Evolutionary conservation across 345 rosid species (phyloP).

Genomic region (Geranium rotundifolium): DNA sequence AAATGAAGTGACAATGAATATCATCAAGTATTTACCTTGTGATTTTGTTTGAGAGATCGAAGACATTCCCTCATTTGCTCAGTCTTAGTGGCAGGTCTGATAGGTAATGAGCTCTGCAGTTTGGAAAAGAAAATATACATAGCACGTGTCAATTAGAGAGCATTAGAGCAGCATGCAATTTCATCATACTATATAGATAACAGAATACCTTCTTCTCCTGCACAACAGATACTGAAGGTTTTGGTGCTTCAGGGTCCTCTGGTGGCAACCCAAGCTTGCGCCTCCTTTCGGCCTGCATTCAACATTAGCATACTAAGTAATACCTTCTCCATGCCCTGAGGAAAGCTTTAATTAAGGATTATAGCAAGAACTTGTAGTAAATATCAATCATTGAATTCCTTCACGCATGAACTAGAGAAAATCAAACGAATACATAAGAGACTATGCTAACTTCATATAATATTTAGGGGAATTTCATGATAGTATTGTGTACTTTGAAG

Average conservation of each 20-base stretch:
- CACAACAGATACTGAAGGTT: slow-evolving; percentile 51
- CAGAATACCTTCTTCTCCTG: slow-evolving; percentile 69
- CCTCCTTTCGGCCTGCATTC: slow-evolving; percentile 86
- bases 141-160: neutral
- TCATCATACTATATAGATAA: neutral
- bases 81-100: slow-evolving; percentile 89
- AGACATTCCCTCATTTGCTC: slow-evolving; percentile 95
- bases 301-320: neutral
- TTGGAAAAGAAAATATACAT: slow-evolving; percentile 1
- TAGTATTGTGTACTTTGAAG: no score
- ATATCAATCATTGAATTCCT: neutral
- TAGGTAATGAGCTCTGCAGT: slow-evolving; percentile 63
- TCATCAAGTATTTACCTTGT: slow-evolving; percentile 43
- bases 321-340: neutral
- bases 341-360: neutral
- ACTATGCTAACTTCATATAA: neutral
- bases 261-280: slow-evolving; percentile 85
- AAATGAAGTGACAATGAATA: neutral
- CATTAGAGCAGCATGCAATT: neutral
- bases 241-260: slow-evolving; percentile 67
- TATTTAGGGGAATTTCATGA: neutral
- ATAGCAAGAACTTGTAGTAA: neutral
- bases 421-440: neutral
- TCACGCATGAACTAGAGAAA: neutral
- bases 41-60: slow-evolving; percentile 79